Percentiles rank a stretch among this genome's conserved stretches.
Conservation (phyloP, 1,284 basidiomycete genomes). For the Caloboletus firmus region DNA sequence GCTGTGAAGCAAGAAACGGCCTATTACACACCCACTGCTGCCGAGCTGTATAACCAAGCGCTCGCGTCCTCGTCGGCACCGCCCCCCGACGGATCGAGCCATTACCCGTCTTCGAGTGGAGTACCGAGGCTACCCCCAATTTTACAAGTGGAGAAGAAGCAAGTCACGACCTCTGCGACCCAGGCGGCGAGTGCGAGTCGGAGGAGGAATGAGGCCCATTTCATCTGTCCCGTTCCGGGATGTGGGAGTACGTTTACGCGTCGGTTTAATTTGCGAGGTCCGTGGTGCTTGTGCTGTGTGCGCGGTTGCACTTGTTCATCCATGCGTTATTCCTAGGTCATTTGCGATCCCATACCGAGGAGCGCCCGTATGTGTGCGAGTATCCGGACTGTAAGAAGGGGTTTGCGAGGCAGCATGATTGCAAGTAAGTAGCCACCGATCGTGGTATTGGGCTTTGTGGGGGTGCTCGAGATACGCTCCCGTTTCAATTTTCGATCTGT, state of each 20-base stretch:
- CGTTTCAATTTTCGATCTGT: background rate
- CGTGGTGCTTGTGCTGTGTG: slow-evolving; percentile 20
- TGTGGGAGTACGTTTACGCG: slow-evolving; percentile 94
- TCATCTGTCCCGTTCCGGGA: slow-evolving; percentile 91
- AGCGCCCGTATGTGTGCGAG: slow-evolving; percentile 89
- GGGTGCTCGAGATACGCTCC: background rate
- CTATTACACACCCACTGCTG: slow-evolving; percentile 44
- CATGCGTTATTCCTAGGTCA: slow-evolving; percentile 56
- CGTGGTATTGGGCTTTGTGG: slow-evolving; percentile 2
- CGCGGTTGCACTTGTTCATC: slow-evolving; percentile 9
- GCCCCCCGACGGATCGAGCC: slow-evolving; percentile 36
- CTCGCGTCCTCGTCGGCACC: slow-evolving; percentile 32
- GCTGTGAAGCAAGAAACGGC: slow-evolving; percentile 35
- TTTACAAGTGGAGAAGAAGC: slow-evolving; percentile 85
- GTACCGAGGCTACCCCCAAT: slow-evolving; percentile 77
- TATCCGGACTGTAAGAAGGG: slow-evolving; percentile 93
- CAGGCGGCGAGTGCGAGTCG: slow-evolving; percentile 89
- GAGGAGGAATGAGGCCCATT: slow-evolving; percentile 86
- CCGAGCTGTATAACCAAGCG: slow-evolving; percentile 50
- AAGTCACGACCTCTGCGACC: slow-evolving; percentile 93
- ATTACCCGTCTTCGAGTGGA: slow-evolving; percentile 53
- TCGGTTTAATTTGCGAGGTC: slow-evolving; percentile 80
- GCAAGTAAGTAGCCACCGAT: slow-evolving; percentile 67
- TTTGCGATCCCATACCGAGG: slow-evolving; percentile 94
- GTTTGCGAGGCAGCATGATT: slow-evolving; percentile 94